Evolutionary conservation across 23 red algal species (phyloP).

Genomic region (Agarophyton chilense): DNA sequence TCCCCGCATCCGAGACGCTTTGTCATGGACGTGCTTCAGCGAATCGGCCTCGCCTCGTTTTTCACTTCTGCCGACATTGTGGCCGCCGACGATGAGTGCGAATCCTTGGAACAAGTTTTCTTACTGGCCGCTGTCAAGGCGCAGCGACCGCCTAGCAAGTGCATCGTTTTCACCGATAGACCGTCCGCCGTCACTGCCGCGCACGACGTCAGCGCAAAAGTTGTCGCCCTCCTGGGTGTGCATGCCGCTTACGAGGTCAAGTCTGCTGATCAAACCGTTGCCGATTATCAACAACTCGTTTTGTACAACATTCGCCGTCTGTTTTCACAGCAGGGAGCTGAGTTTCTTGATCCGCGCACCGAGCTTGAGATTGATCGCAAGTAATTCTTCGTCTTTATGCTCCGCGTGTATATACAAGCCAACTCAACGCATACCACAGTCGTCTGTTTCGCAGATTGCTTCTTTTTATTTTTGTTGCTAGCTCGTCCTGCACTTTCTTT

Average conservation of each 20-base stretch:
- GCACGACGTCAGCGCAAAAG: slow-evolving; percentile 84
- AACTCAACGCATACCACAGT: not conserved
- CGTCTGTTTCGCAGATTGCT: slow-evolving; percentile 26
- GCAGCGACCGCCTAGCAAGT: slow-evolving; percentile 85
- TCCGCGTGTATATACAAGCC: not conserved
- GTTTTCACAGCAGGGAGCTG: slow-evolving; percentile 83
- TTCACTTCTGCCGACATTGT: slow-evolving; percentile 68
- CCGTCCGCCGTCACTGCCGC: slow-evolving; percentile 80
- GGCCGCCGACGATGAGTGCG: slow-evolving; percentile 79
- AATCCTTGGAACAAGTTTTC: slow-evolving; percentile 77
- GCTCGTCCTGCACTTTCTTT: not conserved
- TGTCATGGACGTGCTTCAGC: slow-evolving; percentile 36
- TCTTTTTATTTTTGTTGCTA: slow-evolving; percentile 26
- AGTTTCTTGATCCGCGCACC: slow-evolving; percentile 51
- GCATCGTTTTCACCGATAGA: slow-evolving; percentile 86
- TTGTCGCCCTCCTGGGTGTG: slow-evolving; percentile 78
- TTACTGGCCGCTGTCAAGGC: slow-evolving; percentile 75
- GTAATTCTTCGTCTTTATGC: not conserved
- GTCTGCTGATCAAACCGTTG: slow-evolving; percentile 78
- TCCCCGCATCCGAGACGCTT: slow-evolving; percentile 14
- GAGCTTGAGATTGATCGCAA: slow-evolving; percentile 64
- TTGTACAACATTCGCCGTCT: slow-evolving; percentile 85
- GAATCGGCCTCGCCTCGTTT: slow-evolving; percentile 52
- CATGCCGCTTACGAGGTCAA: slow-evolving; percentile 89
- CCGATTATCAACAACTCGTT: slow-evolving; percentile 76